A percentile compares a stretch with the other conserved stretches of the same genome.
These are phyloP conservation scores for Phytophthora litchii DNA, from an alignment of 352 stramenopile species.

Conservation along the genomic window DNA sequence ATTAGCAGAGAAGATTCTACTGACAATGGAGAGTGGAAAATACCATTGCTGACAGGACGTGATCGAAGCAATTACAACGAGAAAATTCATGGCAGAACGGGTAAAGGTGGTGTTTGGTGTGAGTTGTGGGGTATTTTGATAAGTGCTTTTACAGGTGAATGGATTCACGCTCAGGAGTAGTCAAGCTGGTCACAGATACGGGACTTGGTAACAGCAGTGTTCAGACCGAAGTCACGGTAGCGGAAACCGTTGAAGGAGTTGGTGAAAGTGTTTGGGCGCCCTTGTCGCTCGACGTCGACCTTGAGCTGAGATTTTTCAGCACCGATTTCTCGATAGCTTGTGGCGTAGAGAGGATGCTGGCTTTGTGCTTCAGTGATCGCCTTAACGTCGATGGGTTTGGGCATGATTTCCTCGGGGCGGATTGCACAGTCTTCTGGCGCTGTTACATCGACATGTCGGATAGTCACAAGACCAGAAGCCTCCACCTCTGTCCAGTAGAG, in stretches of 20 bases:
- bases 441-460: slow-evolving; percentile 63
- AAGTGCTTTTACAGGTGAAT: not conserved
- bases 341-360: slow-evolving; percentile 78
- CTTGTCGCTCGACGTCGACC: slow-evolving; percentile 66
- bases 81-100: slow-evolving; percentile 30
- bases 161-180: slow-evolving; percentile 41
- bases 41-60: slow-evolving; percentile 11
- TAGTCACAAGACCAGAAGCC: slow-evolving; percentile 51
- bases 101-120: slow-evolving; percentile 21
- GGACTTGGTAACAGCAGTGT: slow-evolving; percentile 81
- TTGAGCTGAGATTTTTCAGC: slow-evolving; percentile 77
- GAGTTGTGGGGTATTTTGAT: slow-evolving; percentile 11
- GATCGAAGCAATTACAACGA: slow-evolving; percentile 27
- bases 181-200: slow-evolving; percentile 82
- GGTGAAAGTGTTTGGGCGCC: slow-evolving; percentile 77
- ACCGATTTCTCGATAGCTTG: slow-evolving; percentile 76
- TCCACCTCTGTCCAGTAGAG: slow-evolving; percentile 52
- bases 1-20: not conserved
- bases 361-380: slow-evolving; percentile 61
- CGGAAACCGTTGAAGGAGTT: slow-evolving; percentile 88
- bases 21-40: not conserved
- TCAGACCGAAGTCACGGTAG: slow-evolving; percentile 83
- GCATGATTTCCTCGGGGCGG: slow-evolving; percentile 57
- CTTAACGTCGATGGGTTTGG: slow-evolving; percentile 57
- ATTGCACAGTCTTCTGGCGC: slow-evolving; percentile 57